Evolutionary conservation across 768 basidiomycete species (phyloP), one percentile per base, ranked within the genome.

Genomic region (Tulasnella sp.): DNA sequence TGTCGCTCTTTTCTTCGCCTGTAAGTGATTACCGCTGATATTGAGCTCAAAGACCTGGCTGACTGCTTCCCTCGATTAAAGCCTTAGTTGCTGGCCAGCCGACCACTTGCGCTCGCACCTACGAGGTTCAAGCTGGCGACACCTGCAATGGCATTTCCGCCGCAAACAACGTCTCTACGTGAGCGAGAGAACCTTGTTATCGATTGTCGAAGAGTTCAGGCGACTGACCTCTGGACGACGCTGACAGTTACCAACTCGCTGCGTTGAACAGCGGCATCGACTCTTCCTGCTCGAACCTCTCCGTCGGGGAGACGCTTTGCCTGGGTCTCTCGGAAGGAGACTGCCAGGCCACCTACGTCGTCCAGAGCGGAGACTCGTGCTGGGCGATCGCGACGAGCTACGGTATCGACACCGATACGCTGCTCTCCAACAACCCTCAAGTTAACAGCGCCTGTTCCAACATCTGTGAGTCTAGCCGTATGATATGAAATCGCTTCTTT

Each of bases 381-480:
- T 83, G 86, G 14, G 73, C n/a, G n/a, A 81, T 93, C 69, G 72
- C 83, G 32, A 19, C 64, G 29, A 75, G 67, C 1, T 76, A 80
- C 76, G 79, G 81, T 37, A 76, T 90, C 79, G 85, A 88, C 82
- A 71, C 76, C 29, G 85, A 86, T 39, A 82, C 86, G 5, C 81
- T 94, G 36, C 82, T 78, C 77, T 19, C 75, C 73, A 92, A 92
- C 85, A 94, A 94, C 85, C 91, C 90, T n/a, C 88, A 91, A 79
- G 36, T 72, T n/a, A 62, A 66, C 32, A 34, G 35, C 39, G 26
- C 36, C n/a, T 72, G 71, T 36, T 64, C 35, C 8, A 65, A 65
- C 34, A 36, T 65, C 19, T 65, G 64, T 65, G 35, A 36, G 64
- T 59, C 11, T 59, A 29, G 22, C 19, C 5, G 22, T n/a, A 1